Conservation (phyloP, 352 stramenopile genomes). For the Phytophthora pisi region DNA sequence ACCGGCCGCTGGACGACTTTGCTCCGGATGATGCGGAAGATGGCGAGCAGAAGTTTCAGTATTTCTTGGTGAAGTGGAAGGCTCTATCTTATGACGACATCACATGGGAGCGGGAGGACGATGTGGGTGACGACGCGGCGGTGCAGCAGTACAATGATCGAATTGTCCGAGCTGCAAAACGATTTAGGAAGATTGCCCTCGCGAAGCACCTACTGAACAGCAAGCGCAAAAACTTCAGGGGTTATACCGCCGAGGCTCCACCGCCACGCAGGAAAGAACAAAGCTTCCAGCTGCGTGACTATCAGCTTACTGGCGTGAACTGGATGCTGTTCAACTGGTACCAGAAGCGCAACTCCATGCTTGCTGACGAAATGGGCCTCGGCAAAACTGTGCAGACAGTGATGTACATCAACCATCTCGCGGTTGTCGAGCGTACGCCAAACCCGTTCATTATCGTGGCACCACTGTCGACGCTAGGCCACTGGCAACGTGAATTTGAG, state of each 20-base stretch:
- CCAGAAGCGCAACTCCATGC: conserved; percentile 96
- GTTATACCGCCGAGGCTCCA: conserved; percentile 64
- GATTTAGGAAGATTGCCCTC: conserved; percentile 54
- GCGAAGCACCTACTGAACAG: conserved; percentile 42
- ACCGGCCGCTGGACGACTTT: conserved; percentile 77
- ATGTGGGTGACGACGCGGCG: conserved; percentile 91
- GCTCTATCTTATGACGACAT: conserved; percentile 96
- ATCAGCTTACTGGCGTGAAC: conserved; percentile 99
- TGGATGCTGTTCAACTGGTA: conserved; percentile 99
- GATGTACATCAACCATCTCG: conserved; percentile 96
- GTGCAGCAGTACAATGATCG: conserved; percentile 83
- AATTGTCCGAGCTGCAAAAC: conserved; percentile 52
- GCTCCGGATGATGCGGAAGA: conserved; percentile 42
- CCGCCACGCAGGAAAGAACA: conserved; percentile 68
- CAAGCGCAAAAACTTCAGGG: conserved; percentile 75
- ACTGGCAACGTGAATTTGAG: conserved; percentile 97
- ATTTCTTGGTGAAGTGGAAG: conserved; percentile 99
- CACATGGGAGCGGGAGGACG: conserved; percentile 98
- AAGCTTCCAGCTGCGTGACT: conserved; percentile 94
- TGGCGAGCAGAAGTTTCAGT: conserved; percentile 68
- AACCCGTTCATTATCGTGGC: conserved; percentile 98
- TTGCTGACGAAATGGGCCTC: conserved; percentile 99
- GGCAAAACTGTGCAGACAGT: conserved; percentile 97
- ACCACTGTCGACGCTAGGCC: conserved; percentile 96
- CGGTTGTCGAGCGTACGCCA: conserved; percentile 92